A percentile compares a stretch with the other conserved stretches of the same genome.
Conservation (phyloP, 2,329 filamentous ascomycete species). For the Boeremia exigua region DNA sequence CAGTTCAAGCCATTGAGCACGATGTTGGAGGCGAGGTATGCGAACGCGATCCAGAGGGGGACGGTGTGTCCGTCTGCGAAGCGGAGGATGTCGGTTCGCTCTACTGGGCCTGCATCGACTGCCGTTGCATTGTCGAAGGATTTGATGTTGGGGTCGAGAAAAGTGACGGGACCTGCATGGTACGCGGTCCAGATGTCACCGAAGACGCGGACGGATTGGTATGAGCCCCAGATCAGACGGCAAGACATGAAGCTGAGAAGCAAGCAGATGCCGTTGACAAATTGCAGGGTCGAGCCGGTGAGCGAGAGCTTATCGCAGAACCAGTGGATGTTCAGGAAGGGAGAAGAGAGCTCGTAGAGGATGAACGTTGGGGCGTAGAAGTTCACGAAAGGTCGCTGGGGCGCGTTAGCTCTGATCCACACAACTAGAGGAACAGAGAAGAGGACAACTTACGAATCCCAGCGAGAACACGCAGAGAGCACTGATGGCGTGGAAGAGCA, state of each 20-base stretch:
- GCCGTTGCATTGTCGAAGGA: constrained; percentile 33
- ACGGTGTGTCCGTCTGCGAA: constrained; percentile 56
- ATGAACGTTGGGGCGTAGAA: constrained; percentile 83
- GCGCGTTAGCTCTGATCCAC: background rate
- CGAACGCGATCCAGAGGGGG: constrained; percentile 71
- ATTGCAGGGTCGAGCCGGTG: constrained; percentile 75
- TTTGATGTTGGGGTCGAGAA: constrained; percentile 38
- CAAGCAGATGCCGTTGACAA: constrained; percentile 77
- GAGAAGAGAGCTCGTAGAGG: constrained; percentile 84
- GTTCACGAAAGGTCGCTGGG: constrained; percentile 80
- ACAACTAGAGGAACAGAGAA: background rate
- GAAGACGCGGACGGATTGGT: constrained; percentile 70
- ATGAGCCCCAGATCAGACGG: constrained; percentile 79
- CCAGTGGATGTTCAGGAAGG: constrained; percentile 89
- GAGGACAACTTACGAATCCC: constrained; percentile 70
- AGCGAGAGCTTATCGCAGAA: constrained; percentile 86
- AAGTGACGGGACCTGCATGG: constrained; percentile 25
- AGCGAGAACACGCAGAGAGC: constrained; percentile 77
- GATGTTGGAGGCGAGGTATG: constrained; percentile 74
- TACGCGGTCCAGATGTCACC: constrained; percentile 66
- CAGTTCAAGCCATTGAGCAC: constrained; percentile 78
- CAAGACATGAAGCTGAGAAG: constrained; percentile 77
- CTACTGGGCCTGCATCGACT: constrained; percentile 23
- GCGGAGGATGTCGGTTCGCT: constrained; percentile 55
- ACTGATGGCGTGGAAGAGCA: constrained; percentile 77